phyloP scores from a whole-genome alignment of 306 rosid species.

The Dalbergia cochinchinensis region DNA sequence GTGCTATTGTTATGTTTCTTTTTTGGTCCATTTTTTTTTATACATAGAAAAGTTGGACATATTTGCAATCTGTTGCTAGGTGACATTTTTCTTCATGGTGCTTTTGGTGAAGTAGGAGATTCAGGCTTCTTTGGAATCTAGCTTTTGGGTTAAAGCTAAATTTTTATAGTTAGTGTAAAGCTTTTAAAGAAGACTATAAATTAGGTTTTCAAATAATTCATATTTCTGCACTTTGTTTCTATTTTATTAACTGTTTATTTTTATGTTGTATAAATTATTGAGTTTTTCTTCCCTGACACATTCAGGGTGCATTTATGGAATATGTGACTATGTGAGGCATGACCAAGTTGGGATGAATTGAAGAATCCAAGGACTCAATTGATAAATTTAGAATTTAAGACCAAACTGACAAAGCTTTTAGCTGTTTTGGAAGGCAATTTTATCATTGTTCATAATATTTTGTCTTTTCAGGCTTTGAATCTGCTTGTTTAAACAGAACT shows the following conservation, averaged over 20 bases:
- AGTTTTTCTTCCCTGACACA: neutral
- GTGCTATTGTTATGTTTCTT: neutral
- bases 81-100: neutral
- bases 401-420: neutral
- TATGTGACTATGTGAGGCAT: neutral
- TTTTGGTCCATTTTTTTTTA: no score
- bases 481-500: no score
- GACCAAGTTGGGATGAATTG: neutral
- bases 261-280: neutral
- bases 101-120: conserved; percentile 3
- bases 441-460: no score
- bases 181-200: conserved; percentile 8
- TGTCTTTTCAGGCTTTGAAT: no score
- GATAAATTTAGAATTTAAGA: no score
- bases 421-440: neutral
- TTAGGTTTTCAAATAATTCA: conserved; percentile 8
- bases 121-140: conserved; percentile 9
- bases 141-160: neutral
- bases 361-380: neutral
- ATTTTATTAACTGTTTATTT: neutral
- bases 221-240: neutral
- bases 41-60: neutral
- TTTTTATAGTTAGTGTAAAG: neutral
- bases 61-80: conserved; percentile 2
- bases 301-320: neutral